These are phyloP conservation scores for Brassica balearica DNA, from an alignment of 441 rosid species.

Conservation along the genomic window DNA sequence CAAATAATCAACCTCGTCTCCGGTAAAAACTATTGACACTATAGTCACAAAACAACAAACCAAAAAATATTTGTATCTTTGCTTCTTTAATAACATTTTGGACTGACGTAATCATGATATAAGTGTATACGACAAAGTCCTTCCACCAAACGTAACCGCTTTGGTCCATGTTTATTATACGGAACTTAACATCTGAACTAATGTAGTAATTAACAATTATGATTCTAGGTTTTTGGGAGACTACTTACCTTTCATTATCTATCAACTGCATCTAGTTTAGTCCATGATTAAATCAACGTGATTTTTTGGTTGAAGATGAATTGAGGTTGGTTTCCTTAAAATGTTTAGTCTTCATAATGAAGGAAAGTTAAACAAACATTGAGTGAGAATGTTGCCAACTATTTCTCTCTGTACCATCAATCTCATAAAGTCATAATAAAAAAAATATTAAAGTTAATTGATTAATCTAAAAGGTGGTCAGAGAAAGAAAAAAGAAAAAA, in stretches of 20 bases:
- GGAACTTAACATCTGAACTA: neutral
- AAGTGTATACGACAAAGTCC: slow-evolving; percentile 13
- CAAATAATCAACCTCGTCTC: slow-evolving; percentile 31
- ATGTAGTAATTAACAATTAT: neutral
- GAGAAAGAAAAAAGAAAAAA: slow-evolving; percentile 33
- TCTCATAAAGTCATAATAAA: slow-evolving; percentile 34
- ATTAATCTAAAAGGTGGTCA: slow-evolving; percentile 57
- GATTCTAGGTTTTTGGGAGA: slow-evolving; percentile 7
- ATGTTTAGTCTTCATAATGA: slow-evolving; percentile 63
- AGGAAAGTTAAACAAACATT: slow-evolving; percentile 78
- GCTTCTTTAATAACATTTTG: neutral
- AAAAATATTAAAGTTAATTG: slow-evolving; percentile 35
- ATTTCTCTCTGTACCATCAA: slow-evolving; percentile 43
- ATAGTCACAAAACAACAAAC: neutral
- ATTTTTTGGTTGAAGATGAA: slow-evolving; percentile 30
- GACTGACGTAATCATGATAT: slow-evolving; percentile 22
- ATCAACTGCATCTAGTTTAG: slow-evolving; percentile 14
- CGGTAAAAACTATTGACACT: neutral
- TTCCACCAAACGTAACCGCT: slow-evolving; percentile 35
- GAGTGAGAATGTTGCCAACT: slow-evolving; percentile 87
- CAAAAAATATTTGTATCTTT: neutral
- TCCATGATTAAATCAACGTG: slow-evolving; percentile 25
- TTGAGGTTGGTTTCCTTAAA: slow-evolving; percentile 36
- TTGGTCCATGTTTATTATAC: slow-evolving; percentile 16
- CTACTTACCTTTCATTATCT: slow-evolving; percentile 24